Evolutionary conservation across 2,329 filamentous ascomycete genomes (phyloP), one percentile per base, ranked within the genome.

Genomic region (Colletotrichum cuscutae): DNA sequence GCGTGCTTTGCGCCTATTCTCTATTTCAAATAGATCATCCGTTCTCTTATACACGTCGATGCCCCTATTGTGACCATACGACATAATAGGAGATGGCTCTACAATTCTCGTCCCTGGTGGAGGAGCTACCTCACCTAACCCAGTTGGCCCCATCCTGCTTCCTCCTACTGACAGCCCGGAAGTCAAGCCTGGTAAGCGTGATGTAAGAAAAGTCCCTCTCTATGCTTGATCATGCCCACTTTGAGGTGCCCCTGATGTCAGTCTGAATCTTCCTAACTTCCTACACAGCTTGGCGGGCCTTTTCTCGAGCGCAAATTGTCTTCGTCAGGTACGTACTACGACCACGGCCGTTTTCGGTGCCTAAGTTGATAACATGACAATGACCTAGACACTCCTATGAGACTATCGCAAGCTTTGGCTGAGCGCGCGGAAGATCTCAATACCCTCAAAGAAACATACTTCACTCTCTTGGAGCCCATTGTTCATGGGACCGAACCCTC

Each of bases 81-180:
- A n/a, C n/a, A n/a, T n/a, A n/a, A n/a, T 73, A 35, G 70, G 65
- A 0, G 49, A 62, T 4, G 54, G 63, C 7, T 72, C 65, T 26
- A 66, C 72, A 1, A 74, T 69, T 9, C 42, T 70, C 1, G 37
- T 70, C 6, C 57, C 65, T 28, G 73, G 57, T 1, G 42, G 46
- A 2, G 58, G 61, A 32, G 53, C 15, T 28, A 9, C 22, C 22
- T 11, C 56, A 53, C n/a, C 65, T 13, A 1, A 32, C 42, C 26
- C 28, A 22, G 28, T 22, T 42, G 35, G 42, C 30, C 24, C 28
- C 35, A 30, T 30, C 24, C 24, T 35, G 5, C 35, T 60, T 35
- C 64, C 64, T 24, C 64, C 64, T 19, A 35, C 52, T n/a, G 26
- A 59, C 3, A 12, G 2, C 7, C 54, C 72, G 0, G 37, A 49